These are phyloP conservation scores for Penicillium oxalicum DNA, from an alignment of 2,329 filamentous ascomycete species.

Conservation along the genomic window DNA sequence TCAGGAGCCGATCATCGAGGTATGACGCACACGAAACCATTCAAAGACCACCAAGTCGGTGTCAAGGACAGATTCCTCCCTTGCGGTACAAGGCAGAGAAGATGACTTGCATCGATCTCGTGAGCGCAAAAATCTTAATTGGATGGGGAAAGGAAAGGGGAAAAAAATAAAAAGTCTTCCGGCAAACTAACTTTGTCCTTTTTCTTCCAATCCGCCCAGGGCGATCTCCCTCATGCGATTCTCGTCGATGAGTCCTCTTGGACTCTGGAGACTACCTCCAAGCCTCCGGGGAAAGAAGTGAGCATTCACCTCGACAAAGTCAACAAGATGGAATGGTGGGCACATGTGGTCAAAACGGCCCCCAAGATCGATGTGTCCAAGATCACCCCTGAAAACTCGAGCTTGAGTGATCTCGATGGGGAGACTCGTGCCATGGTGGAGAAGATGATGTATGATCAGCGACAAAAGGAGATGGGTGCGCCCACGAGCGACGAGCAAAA, in stretches of 20 bases:
- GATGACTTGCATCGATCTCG: too few species aligned
- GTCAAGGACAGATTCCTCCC: too few species aligned
- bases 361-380: slow-evolving; percentile 93
- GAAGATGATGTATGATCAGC: slow-evolving; percentile 99
- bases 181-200: too few species aligned
- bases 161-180: background rate
- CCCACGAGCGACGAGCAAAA: slow-evolving; percentile 91
- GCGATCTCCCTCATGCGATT: slow-evolving; percentile 75
- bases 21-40: slow-evolving; percentile 36
- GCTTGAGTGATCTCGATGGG: slow-evolving; percentile 85
- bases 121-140: background rate
- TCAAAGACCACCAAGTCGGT: too few species aligned
- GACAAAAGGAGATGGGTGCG: slow-evolving; percentile 87
- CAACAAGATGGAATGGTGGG: slow-evolving; percentile 99
- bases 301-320: slow-evolving; percentile 88
- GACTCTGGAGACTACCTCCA: slow-evolving; percentile 69
- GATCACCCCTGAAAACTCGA: slow-evolving; percentile 88
- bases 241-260: slow-evolving; percentile 84
- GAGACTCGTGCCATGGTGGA: slow-evolving; percentile 96
- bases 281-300: slow-evolving; percentile 60
- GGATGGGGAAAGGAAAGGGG: background rate
- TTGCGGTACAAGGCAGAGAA: too few species aligned
- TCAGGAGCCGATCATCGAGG: slow-evolving; percentile 74
- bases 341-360: slow-evolving; percentile 78
- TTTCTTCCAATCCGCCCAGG: slow-evolving; percentile 47